Percentiles rank a stretch among this genome's conserved stretches.
phyloP scores from a whole-genome alignment of 2,329 filamentous ascomycete genomes.

The Penicillium griseofulvum region DNA sequence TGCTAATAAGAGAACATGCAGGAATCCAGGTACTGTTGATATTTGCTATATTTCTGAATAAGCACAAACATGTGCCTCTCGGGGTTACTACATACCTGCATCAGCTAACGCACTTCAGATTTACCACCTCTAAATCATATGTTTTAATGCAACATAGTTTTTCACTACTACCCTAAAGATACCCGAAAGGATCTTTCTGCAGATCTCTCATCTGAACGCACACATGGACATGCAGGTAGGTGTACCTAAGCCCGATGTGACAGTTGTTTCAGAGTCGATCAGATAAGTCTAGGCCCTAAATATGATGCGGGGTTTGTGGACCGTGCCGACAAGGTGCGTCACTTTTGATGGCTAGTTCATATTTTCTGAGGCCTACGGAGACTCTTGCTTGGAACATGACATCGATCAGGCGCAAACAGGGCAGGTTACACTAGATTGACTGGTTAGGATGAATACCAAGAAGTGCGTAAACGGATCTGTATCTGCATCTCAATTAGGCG shows the following conservation, averaged over 20 bases:
- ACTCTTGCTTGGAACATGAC: neutral
- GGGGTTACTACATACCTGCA: neutral
- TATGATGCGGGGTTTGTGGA: conserved; percentile 1
- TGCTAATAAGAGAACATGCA: neutral
- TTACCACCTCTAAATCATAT: neutral
- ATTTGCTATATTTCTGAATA: neutral
- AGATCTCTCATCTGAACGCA: neutral
- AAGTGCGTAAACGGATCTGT: neutral
- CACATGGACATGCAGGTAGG: neutral
- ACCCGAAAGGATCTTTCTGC: neutral
- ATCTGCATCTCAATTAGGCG: neutral
- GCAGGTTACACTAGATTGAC: neutral
- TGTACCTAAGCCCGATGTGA: neutral
- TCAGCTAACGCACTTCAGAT: neutral
- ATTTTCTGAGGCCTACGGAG: neutral
- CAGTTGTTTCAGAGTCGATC: conserved; percentile 3
- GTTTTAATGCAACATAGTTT: neutral
- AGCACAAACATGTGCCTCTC: neutral
- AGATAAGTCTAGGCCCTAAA: conserved; percentile 10
- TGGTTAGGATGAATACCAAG: neutral
- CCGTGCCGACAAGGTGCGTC: conserved; percentile 1
- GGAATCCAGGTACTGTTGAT: neutral
- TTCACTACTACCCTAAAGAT: neutral
- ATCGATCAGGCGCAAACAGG: neutral
- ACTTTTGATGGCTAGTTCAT: neutral